These are phyloP conservation scores for Didymella exigua DNA, from an alignment of 2,329 filamentous ascomycete species.

Conservation along the genomic window DNA sequence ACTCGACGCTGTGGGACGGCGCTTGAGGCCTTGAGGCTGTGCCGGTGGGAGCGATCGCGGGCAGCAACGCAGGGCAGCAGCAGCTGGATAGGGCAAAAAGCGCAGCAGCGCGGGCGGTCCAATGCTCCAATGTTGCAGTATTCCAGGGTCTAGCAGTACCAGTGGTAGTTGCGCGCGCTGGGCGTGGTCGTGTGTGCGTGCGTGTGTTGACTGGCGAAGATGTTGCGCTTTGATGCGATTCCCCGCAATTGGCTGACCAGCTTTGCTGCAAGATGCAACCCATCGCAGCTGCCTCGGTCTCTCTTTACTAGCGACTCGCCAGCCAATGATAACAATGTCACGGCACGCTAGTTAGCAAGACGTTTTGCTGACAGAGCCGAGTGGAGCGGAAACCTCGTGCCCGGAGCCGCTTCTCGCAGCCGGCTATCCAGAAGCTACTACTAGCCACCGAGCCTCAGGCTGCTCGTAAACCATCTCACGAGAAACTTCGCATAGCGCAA, in stretches of 20 bases:
- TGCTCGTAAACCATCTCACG: not conserved
- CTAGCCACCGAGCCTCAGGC: conserved; percentile 1
- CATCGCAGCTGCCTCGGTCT: conserved; percentile 12
- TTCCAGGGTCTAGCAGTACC: not conserved
- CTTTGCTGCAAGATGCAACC: conserved; percentile 9
- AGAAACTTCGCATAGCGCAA: not conserved
- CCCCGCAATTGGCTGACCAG: conserved; percentile 37
- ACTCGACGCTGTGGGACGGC: conserved; percentile 31
- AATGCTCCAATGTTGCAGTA: not conserved
- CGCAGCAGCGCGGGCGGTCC: conserved; percentile 1
- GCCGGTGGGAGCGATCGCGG: conserved; percentile 17
- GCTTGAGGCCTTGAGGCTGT: conserved; percentile 27
- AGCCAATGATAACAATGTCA: conserved; percentile 5
- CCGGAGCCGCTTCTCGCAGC: conserved; percentile 2
- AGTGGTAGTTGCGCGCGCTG: conserved; percentile 4
- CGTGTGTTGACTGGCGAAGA: conserved; percentile 14
- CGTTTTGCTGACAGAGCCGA: conserved; percentile 8
- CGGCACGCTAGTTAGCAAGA: not conserved
- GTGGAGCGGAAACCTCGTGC: not conserved
- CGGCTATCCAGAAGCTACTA: conserved; percentile 2
- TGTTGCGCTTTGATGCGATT: conserved; percentile 32
- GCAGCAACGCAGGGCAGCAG: conserved; percentile 22
- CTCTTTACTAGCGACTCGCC: conserved; percentile 1
- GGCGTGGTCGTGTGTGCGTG: conserved; percentile 22
- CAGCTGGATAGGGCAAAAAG: conserved; percentile 12